Evolutionary conservation across 2,329 filamentous ascomycete species (phyloP).

Genomic region (Gaeumannomyces tritici): DNA sequence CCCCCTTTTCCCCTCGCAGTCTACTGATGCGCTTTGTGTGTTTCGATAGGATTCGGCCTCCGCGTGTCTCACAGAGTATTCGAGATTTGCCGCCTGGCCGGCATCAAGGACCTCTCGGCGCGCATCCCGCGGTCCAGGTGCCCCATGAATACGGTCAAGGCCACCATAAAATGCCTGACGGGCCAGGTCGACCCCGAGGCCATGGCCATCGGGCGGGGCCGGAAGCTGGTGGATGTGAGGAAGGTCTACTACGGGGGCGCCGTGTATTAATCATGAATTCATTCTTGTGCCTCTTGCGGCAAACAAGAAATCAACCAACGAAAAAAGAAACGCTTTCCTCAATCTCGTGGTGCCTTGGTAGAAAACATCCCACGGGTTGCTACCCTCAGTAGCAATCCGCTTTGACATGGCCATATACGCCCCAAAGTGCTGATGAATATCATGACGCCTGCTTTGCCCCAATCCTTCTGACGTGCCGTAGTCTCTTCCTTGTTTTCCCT

Average conservation of each 20-base stretch:
- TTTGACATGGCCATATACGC: no score
- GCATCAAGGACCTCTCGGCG: constrained; percentile 79
- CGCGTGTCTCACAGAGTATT: constrained; percentile 87
- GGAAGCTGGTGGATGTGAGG: constrained; percentile 90
- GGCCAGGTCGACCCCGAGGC: constrained; percentile 82
- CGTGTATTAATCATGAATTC: constrained; percentile 37
- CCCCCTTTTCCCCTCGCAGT: no score
- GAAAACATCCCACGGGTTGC: no score
- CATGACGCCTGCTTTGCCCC: no score
- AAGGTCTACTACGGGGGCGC: constrained; percentile 93
- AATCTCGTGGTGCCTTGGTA: background rate
- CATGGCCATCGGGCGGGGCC: constrained; percentile 78
- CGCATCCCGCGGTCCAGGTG: constrained; percentile 78
- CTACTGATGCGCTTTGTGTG: constrained; percentile 4
- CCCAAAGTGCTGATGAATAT: no score
- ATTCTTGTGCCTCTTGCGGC: background rate
- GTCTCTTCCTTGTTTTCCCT: no score
- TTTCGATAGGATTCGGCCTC: constrained; percentile 74
- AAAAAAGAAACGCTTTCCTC: background rate
- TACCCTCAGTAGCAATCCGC: no score
- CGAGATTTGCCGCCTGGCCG: constrained; percentile 81
- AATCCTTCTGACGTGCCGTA: no score
- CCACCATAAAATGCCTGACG: constrained; percentile 71
- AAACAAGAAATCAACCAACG: background rate
- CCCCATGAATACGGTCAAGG: constrained; percentile 97